Evolutionary conservation across 495 filamentous ascomycete genomes (phyloP), one percentile per base, ranked within the genome.

Genomic region (Aspergillus biplanus): DNA sequence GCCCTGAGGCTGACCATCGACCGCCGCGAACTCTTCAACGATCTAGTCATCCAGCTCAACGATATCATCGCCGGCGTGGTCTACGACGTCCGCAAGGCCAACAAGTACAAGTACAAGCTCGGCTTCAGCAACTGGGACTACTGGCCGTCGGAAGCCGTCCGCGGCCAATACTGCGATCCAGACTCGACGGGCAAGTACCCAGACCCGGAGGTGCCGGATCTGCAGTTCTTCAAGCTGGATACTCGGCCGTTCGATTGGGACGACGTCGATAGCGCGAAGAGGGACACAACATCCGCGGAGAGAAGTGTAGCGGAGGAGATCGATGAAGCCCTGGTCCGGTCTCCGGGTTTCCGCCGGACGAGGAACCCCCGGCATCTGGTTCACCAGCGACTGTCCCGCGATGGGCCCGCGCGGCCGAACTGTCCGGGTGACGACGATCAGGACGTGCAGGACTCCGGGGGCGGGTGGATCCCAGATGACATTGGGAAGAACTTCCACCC

Each of bases 401-500:
- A 44, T 44, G 39, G 12, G 12, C 44, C 58, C 11, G n/a, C 58
- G 27, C 44, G 18, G 4, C 47, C 58, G 0, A 33, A 42, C 58
- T 61, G 58, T 32, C 58, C 59, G 0, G 48, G 49, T 11, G 59
- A 56, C 35, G 21, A 47, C 4, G 59, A 50, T 18, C 3, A 44
- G 12, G 39, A 44, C 3, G n/a, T 44, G 4, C 39, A 44, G 39
- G 39, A 44, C 12, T 46, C 35, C 0, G 6, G 37, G 1, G 33
- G 34, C 4, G n/a, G 32, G 6, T 58, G 49, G 11, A 44, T 68
- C 21, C 71, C 69, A 44, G 67, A 73, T 66, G 6, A n/a, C 6
- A 32, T 69, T 53, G 67, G 47, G 31, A 65, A 61, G 34, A 63
- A 50, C 60, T 73, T 73, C 69, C 71, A 73, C 56, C 69, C 71